Evolutionary conservation across 2,329 filamentous ascomycete species (phyloP).

Genomic region (Fonsecaea monophora): DNA sequence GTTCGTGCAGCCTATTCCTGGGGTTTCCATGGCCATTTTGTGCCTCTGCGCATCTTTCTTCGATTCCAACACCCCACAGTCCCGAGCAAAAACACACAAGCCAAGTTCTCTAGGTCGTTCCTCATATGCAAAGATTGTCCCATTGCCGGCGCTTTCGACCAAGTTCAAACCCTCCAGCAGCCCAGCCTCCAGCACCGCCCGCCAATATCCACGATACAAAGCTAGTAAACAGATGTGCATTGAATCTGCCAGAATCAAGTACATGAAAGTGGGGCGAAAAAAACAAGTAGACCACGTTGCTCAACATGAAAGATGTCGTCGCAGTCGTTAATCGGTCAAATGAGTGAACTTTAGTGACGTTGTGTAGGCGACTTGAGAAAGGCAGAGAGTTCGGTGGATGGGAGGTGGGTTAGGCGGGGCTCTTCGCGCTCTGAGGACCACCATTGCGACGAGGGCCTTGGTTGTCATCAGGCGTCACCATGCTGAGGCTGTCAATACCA

Average conservation of each 20-base stretch:
- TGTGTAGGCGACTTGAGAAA: constrained; percentile 18
- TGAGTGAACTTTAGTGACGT: constrained; percentile 30
- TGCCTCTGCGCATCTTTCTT: constrained; percentile 9
- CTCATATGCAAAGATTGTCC: constrained; percentile 39
- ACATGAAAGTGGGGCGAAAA: constrained; percentile 28
- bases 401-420: constrained; percentile 43
- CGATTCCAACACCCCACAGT: constrained; percentile 20
- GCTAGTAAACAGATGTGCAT: constrained; percentile 37
- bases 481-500: constrained; percentile 65
- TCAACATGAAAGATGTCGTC: constrained; percentile 38
- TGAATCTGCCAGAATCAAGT: constrained; percentile 33
- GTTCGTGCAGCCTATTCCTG: constrained; percentile 18
- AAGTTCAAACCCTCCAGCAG: constrained; percentile 29
- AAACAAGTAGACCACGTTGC: constrained; percentile 35
- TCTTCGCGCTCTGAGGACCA: constrained; percentile 52
- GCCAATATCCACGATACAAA: constrained; percentile 39
- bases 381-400: constrained; percentile 14
- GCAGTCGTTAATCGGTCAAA: constrained; percentile 34
- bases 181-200: constrained; percentile 37
- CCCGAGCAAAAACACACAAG: constrained; percentile 30
- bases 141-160: constrained; percentile 23
- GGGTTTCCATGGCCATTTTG: constrained; percentile 16
- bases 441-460: constrained; percentile 52
- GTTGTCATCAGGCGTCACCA: constrained; percentile 53
- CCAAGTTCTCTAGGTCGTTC: constrained; percentile 37